Percentiles rank a stretch among this genome's conserved stretches.
Evolutionary conservation across 306 rosid species (phyloP).

Genomic region (Prunus armeniaca): DNA sequence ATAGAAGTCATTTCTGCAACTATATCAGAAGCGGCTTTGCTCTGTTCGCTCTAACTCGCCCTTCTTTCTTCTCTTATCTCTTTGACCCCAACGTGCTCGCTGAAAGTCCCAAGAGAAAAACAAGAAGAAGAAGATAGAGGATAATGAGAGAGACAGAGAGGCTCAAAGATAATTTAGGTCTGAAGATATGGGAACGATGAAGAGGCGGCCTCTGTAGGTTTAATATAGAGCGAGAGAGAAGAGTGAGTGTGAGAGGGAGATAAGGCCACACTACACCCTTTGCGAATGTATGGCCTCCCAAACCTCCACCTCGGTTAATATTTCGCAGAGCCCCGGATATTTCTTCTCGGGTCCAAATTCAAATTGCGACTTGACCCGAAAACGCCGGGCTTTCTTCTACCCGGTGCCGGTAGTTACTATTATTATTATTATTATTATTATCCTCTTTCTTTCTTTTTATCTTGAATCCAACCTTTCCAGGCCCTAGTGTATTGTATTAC

Average conservation of each 20-base stretch:
- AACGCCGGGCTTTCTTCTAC: neutral
- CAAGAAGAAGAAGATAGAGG: neutral
- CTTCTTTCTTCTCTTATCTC: neutral
- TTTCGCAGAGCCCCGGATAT: neutral
- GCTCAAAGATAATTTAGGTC: slow-evolving; percentile 5
- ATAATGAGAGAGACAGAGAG: neutral
- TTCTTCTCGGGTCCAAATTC: neutral
- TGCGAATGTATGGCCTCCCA: slow-evolving; percentile 44
- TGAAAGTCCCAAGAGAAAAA: slow-evolving; percentile 6
- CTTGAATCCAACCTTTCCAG: too few species aligned
- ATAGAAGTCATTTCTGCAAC: slow-evolving; percentile 53
- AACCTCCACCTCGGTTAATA: slow-evolving; percentile 38
- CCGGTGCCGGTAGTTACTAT: too few species aligned
- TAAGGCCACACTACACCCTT: slow-evolving; percentile 30
- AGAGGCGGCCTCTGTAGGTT: neutral
- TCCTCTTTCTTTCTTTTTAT: too few species aligned
- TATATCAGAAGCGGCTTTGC: neutral
- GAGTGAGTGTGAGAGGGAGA: slow-evolving; percentile 10
- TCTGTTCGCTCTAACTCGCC: neutral
- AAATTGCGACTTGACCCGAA: neutral
- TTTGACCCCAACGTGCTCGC: slow-evolving; percentile 5
- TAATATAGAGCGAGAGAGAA: slow-evolving; percentile 12
- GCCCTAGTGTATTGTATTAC: too few species aligned
- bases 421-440: neutral
- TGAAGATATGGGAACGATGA: neutral